phyloP scores from a whole-genome alignment of 169 alveolate species.

The Perkinsus chesapeaki region DNA sequence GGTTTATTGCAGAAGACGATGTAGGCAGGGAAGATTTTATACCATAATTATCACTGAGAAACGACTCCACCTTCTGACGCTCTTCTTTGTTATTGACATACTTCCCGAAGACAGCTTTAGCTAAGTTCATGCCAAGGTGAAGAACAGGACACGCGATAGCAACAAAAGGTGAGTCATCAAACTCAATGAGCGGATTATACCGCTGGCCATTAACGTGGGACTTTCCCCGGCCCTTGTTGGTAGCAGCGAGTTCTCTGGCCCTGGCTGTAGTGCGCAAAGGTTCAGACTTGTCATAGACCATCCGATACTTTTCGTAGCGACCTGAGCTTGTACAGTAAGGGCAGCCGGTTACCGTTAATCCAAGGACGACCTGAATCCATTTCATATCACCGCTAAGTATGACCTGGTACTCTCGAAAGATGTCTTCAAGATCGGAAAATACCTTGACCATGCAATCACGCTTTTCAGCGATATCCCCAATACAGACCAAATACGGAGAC shows the following conservation, averaged over 20 bases:
- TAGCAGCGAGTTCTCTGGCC: background rate
- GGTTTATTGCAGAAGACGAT: background rate
- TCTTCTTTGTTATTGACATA: background rate
- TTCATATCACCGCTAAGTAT: background rate
- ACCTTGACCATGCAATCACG: background rate
- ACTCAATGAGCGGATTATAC: background rate
- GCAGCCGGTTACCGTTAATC: background rate
- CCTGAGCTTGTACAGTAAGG: background rate
- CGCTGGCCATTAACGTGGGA: background rate
- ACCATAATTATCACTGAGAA: background rate
- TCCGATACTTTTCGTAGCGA: background rate
- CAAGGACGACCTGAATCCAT: background rate
- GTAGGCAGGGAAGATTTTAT: background rate
- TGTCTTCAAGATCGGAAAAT: background rate
- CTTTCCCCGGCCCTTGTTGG: background rate
- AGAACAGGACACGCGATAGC: background rate
- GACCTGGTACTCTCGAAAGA: background rate
- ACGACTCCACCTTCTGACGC: background rate
- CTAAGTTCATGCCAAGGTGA: background rate
- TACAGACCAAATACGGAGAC: background rate
- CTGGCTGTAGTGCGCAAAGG: background rate
- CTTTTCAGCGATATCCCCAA: background rate
- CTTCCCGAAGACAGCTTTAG: background rate
- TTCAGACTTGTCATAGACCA: background rate
- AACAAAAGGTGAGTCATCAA: background rate